Percentiles rank a stretch among this genome's conserved stretches.
These are phyloP conservation scores for Alternaria hordeiaustralica DNA, from an alignment of 2,329 filamentous ascomycete genomes.

Conservation along the genomic window DNA sequence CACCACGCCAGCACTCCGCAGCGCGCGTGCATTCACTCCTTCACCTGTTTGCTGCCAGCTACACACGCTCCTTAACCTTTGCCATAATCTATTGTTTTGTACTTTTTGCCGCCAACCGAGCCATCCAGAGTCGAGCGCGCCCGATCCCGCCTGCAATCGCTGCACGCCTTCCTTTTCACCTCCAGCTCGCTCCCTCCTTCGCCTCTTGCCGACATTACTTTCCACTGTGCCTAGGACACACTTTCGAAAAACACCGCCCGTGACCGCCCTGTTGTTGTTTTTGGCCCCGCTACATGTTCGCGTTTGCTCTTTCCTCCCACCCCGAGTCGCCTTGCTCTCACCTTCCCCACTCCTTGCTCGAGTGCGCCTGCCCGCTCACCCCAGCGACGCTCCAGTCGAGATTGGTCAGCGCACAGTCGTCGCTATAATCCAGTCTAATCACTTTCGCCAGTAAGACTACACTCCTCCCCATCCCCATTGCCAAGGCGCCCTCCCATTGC, in stretches of 20 bases:
- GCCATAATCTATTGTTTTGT: slow-evolving; percentile 26
- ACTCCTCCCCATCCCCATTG: background rate
- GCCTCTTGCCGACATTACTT: background rate
- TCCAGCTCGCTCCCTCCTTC: background rate
- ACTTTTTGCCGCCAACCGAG: slow-evolving; percentile 24
- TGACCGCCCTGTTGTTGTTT: slow-evolving; percentile 3
- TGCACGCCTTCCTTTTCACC: slow-evolving; percentile 5
- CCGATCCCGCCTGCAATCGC: background rate
- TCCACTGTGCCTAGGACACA: slow-evolving; percentile 1
- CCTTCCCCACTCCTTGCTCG: slow-evolving; percentile 5
- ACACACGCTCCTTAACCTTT: slow-evolving; percentile 32
- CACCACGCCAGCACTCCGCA: slow-evolving; percentile 28
- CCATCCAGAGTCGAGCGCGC: slow-evolving; percentile 6
- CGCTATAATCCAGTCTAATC: background rate
- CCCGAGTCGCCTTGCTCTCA: slow-evolving; percentile 8
- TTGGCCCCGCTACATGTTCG: slow-evolving; percentile 35
- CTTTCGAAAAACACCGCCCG: background rate
- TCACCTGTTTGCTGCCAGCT: slow-evolving; percentile 21
- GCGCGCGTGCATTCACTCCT: slow-evolving; percentile 34
- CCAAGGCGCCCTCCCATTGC: background rate
- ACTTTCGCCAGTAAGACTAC: slow-evolving; percentile 22
- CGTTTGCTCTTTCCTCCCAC: slow-evolving; percentile 22
- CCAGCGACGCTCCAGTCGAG: background rate
- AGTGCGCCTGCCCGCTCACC: slow-evolving; percentile 15
- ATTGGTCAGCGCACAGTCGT: slow-evolving; percentile 2